A percentile compares a stretch with the other conserved stretches of the same genome.
phyloP scores from a whole-genome alignment of 2,329 filamentous ascomycete genomes.

The Zymoseptoria tritici region DNA sequence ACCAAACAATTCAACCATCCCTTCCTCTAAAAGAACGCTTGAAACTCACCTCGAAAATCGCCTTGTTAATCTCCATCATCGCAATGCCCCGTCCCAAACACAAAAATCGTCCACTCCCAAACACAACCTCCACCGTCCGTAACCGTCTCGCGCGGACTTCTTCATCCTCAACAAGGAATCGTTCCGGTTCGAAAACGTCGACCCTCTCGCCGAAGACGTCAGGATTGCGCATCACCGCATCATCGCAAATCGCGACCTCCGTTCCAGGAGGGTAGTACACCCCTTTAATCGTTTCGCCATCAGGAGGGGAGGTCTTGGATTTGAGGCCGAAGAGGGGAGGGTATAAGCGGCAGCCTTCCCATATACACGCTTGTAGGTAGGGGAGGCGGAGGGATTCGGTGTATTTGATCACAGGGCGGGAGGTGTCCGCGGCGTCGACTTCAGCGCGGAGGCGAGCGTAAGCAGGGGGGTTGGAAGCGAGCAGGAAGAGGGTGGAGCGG shows the following conservation, averaged over 20 bases:
- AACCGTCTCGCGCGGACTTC: background rate
- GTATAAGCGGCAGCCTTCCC: slow-evolving; percentile 33
- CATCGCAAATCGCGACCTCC: slow-evolving; percentile 19
- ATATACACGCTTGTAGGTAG: slow-evolving; percentile 34
- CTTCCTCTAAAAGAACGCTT: too few species aligned
- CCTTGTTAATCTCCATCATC: slow-evolving; percentile 21
- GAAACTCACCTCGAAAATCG: background rate
- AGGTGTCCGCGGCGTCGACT: slow-evolving; percentile 27
- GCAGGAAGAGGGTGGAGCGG: slow-evolving; percentile 7
- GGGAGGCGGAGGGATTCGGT: slow-evolving; percentile 19
- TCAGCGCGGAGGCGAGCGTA: slow-evolving; percentile 42
- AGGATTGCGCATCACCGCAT: slow-evolving; percentile 13
- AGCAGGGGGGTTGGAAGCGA: slow-evolving; percentile 18
- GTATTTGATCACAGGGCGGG: slow-evolving; percentile 15
- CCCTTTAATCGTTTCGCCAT: slow-evolving; percentile 29
- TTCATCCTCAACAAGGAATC: background rate
- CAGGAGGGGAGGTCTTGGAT: slow-evolving; percentile 29
- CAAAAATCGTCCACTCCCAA: slow-evolving; percentile 23
- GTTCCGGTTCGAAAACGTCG: background rate
- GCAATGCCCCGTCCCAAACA: slow-evolving; percentile 11
- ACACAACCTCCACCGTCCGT: slow-evolving; percentile 19
- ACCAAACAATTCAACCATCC: too few species aligned
- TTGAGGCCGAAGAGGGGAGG: slow-evolving; percentile 31
- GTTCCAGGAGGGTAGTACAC: slow-evolving; percentile 20
- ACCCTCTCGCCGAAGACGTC: slow-evolving; percentile 17